These are phyloP conservation scores for Fusarium sp. DNA, from an alignment of 2,329 filamentous ascomycete genomes.

Conservation along the genomic window DNA sequence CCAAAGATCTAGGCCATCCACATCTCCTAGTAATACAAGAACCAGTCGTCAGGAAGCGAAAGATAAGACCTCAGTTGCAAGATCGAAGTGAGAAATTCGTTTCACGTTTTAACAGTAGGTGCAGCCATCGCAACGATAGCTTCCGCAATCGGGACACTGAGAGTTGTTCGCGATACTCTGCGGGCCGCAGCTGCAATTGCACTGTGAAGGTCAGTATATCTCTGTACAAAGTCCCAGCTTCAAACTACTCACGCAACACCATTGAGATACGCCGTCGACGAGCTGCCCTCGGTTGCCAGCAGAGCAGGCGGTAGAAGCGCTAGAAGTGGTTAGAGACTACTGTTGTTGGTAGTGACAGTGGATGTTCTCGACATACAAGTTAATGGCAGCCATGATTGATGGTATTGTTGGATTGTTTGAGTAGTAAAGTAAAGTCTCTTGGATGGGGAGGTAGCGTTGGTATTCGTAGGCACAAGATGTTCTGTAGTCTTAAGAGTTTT, in stretches of 20 bases:
- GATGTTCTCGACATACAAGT: neutral
- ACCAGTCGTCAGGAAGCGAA: neutral
- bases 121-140: conserved; percentile 31
- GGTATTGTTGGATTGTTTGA: neutral
- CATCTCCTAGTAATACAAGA: neutral
- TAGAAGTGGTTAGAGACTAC: neutral
- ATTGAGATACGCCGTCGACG: neutral
- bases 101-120: conserved; percentile 5
- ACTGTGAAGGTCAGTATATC: neutral
- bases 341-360: too few relatives aligned
- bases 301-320: neutral
- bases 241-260: neutral
- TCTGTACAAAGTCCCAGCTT: too few relatives aligned
- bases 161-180: neutral
- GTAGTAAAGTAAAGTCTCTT: neutral
- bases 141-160: neutral
- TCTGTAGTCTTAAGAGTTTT: neutral
- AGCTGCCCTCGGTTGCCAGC: neutral
- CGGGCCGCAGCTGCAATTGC: conserved; percentile 1
- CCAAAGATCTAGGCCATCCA: neutral
- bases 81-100: rapidly evolving
- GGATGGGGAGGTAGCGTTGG: too few relatives aligned
- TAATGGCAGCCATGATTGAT: neutral
- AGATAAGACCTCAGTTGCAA: neutral
- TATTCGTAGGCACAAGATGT: neutral